phyloP scores from a whole-genome alignment of 805 yeast genomes.

The Maudiozyma serrabonitensis region DNA sequence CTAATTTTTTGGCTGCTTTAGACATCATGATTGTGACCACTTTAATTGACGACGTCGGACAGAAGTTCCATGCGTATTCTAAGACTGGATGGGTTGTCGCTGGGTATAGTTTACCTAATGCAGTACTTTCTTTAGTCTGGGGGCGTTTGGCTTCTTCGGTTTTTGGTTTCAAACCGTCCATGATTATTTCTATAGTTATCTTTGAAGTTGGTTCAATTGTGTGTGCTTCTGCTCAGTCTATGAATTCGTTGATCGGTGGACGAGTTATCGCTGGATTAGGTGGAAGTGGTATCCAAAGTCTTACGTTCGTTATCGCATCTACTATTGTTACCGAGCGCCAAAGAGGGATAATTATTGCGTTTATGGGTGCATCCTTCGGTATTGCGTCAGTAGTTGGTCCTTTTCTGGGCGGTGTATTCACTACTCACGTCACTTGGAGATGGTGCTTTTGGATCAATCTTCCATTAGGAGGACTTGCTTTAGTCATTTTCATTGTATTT shows the following conservation, averaged over 20 bases:
- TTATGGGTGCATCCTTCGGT: constrained; percentile 31
- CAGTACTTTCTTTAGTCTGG: constrained; percentile 45
- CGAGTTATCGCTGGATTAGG: constrained; percentile 65
- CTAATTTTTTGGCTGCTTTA: constrained; percentile 35
- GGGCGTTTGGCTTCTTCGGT: constrained; percentile 44
- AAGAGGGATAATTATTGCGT: constrained; percentile 18
- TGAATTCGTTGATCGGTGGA: constrained; percentile 60
- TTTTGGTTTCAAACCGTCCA: constrained; percentile 45
- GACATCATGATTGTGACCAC: constrained; percentile 54
- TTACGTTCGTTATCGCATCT: constrained; percentile 46
- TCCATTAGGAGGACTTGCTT: constrained; percentile 47
- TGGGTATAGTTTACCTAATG: constrained; percentile 46
- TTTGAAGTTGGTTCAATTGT: constrained; percentile 57
- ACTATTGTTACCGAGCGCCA: constrained; percentile 18
- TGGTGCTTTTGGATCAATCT: constrained; percentile 69
- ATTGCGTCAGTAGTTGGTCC: constrained; percentile 53
- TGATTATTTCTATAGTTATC: constrained; percentile 39
- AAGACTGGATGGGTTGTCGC: constrained; percentile 52
- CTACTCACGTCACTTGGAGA: constrained; percentile 55
- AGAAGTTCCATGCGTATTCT: constrained; percentile 39
- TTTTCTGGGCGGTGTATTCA: constrained; percentile 55
- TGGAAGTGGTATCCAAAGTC: constrained; percentile 59
- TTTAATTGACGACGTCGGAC: constrained; percentile 40
- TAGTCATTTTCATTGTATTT: constrained; percentile 9
- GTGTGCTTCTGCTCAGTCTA: constrained; percentile 43